Conservation (phyloP, 345 rosid species). For the Nasturtium officinale region DNA sequence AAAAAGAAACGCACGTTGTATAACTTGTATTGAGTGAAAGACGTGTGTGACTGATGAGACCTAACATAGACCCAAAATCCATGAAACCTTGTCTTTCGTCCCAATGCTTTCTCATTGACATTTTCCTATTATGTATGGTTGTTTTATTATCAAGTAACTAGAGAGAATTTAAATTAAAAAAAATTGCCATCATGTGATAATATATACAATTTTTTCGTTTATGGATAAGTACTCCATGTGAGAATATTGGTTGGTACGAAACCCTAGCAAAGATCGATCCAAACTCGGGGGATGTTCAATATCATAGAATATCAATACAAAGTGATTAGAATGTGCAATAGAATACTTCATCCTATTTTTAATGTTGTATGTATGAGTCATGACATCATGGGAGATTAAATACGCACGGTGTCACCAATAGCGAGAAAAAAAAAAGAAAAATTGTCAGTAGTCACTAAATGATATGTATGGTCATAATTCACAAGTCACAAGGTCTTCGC, state of each 20-base stretch:
- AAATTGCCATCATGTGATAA: neutral
- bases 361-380: no score
- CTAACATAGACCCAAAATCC: slow-evolving; percentile 48
- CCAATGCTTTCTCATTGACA: slow-evolving; percentile 51
- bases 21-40: slow-evolving; percentile 14
- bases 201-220: neutral
- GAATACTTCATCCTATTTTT: neutral
- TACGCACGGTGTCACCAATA: neutral
- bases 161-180: neutral
- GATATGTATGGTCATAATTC: neutral
- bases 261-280: slow-evolving; percentile 19
- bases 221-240: slow-evolving; percentile 21
- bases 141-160: neutral
- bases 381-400: neutral
- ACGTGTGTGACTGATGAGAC: slow-evolving; percentile 44
- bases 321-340: neutral
- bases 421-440: neutral
- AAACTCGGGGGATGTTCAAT: neutral
- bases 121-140: neutral
- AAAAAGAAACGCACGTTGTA: slow-evolving; percentile 42
- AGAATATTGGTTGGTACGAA: slow-evolving; percentile 26
- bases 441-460: neutral
- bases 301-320: neutral
- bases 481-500: neutral
- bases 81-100: slow-evolving; percentile 46